Base-by-base conservation (phyloP, 768 basidiomycete genomes). In the Serpula lacrymans region DNA sequence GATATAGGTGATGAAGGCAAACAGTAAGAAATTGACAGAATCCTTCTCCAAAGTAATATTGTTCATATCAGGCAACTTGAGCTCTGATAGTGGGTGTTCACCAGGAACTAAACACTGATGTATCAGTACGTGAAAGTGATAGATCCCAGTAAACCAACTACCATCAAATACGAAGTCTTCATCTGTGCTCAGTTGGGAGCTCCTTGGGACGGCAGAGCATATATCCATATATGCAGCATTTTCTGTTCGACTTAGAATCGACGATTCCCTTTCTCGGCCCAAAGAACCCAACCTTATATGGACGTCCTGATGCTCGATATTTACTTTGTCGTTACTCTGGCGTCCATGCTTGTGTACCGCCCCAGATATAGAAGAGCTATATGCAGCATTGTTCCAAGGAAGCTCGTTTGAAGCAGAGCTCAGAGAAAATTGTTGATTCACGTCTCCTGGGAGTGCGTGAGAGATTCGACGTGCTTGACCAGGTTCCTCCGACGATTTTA, bases 11-110 rank as follows among this genome's bases (percentile, higher is more conserved):
- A 11, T 29, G 13, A 20, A 28, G 18, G 60, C 75, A 52, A 42
- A 88, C 88, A 88, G 86, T 14, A 91, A 59, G 57, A 90, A 91
- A 55, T 91, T 86, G 48, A 75, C 72, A 7, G 86, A 87, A 51
- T 86, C 85, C 50, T 75, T 78, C 57, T 91, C 88, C 11, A 91
- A 68, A 11, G 75, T 75, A 14, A 75, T 55, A 13, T 75, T 55
- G 53, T 80, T 77, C 22, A 68, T 50, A 34, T 82, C 81, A 6
- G 78, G 75, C 35, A 65, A 69, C 52, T 78, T 81, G 7, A 74
- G 70, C 30, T 80, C 80, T 10, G 58, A 24, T 26, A 34, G 46
- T 32, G 55, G 44, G 36, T 55, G 41, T 17, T 67, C 50, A 25
- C 46, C 54, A 5, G 61, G 57, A 43, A 60, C 53, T 58, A 43